These are phyloP conservation scores for Colletotrichum euphorbiae DNA, from an alignment of 2,329 filamentous ascomycete species.

Conservation along the genomic window DNA sequence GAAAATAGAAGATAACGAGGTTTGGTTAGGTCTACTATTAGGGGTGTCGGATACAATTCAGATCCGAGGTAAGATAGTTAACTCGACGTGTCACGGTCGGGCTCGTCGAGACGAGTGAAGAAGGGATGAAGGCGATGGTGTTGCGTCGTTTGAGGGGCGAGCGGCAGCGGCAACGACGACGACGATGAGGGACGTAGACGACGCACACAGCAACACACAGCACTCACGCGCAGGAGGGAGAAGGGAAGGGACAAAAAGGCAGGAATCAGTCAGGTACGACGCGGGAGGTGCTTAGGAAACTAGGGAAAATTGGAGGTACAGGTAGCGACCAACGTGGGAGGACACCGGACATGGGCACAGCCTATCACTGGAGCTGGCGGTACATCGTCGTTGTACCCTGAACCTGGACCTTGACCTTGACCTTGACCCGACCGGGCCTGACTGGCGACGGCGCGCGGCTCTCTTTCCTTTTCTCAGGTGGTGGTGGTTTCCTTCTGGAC, in stretches of 20 bases:
- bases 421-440: slow-evolving; percentile 20
- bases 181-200: neutral
- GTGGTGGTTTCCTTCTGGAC: slow-evolving; percentile 27
- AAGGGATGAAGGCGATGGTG: slow-evolving; percentile 23
- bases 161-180: slow-evolving; percentile 25
- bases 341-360: slow-evolving; percentile 37
- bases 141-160: slow-evolving; percentile 9
- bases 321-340: slow-evolving; percentile 15
- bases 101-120: slow-evolving; percentile 29
- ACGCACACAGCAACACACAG: slow-evolving; percentile 22
- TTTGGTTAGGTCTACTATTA: slow-evolving; percentile 37
- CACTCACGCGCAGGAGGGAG: slow-evolving; percentile 22
- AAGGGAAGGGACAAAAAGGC: slow-evolving; percentile 16
- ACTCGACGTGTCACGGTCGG: slow-evolving; percentile 23
- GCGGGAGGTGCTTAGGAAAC: slow-evolving; percentile 34
- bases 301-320: slow-evolving; percentile 33
- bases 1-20: neutral
- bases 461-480: slow-evolving; percentile 3
- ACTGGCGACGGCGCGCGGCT: slow-evolving; percentile 26
- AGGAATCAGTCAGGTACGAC: slow-evolving; percentile 16
- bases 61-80: slow-evolving; percentile 18
- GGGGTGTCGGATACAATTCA: slow-evolving; percentile 19
- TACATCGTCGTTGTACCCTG: slow-evolving; percentile 20
- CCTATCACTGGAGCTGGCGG: slow-evolving; percentile 22
- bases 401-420: slow-evolving; percentile 25